Base-by-base conservation (phyloP, 2,329 filamentous ascomycete species). In the Leptographium galeiforme region DNA sequence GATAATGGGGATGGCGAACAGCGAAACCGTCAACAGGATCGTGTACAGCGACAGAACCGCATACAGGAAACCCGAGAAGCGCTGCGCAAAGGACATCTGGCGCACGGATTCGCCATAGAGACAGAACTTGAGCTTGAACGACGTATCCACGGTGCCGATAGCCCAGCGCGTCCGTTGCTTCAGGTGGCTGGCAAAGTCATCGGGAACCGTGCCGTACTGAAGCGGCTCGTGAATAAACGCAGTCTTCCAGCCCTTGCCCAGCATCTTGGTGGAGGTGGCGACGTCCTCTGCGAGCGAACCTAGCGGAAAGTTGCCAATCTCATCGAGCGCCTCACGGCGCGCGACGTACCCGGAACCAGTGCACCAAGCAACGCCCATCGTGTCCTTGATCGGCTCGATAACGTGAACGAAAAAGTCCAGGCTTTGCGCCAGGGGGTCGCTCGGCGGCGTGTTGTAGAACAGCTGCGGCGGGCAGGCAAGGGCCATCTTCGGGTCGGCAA, bases 241-340 rank as follows among this genome's bases (percentile, higher is more conserved):
- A 2, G 78, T 81, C 60, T 73, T 76, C 79, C 80, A 84, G 44
- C 80, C 80, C 53, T 67, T 70, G 2, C 76, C 78, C 1, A 82
- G 71, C 61, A 83, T 72, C 32, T 78, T 66, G 1, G 73, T 77
- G 7, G 78, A 81, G 2, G 75, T 80, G 48, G 72, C 74, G 6
- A 79, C 73, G 60, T 84, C 81, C 62, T 84, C 80, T 6, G 77
- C 74, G 8, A 82, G 65, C 4, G 76, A 79, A n/a, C 73, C 77
- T 1, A 75, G 70, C 0, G 79, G 79, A 56, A 80, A 82, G 58
- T 79, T 77, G 58, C 78, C 79, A 57, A 84, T 81, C 32, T 75
- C 69, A 14, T 79, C 75, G 3, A 84, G 68, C 7, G 80, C 79
- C 52, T 72, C 65, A 14, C 79, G 76, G 5, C 79, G 76, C 36